phyloP scores from a whole-genome alignment of 306 rosid species.

The Hippophae tibetana region DNA sequence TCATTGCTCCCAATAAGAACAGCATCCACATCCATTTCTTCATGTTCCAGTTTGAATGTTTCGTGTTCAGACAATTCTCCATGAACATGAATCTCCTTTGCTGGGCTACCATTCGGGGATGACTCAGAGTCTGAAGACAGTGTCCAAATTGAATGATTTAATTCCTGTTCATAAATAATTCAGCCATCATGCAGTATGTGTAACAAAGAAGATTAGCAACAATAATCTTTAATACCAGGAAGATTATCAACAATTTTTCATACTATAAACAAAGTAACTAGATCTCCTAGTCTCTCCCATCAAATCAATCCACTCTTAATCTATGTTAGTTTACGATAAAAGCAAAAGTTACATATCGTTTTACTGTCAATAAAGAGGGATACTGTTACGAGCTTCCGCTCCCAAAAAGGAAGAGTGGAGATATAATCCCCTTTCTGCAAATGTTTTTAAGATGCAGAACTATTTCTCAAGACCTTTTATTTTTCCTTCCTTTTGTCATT shows the following conservation, averaged over 20 bases:
- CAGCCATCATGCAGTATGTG: constrained; percentile 17
- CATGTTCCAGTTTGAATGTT: constrained; percentile 22
- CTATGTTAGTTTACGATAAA: background rate
- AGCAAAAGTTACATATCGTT: background rate
- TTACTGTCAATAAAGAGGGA: constrained; percentile 5
- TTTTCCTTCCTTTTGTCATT: too few relatives aligned
- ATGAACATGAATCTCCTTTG: constrained; percentile 21
- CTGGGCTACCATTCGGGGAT: constrained; percentile 29
- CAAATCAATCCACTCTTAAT: background rate
- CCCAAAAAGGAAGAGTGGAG: too few relatives aligned
- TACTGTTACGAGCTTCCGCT: background rate
- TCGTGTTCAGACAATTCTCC: constrained; percentile 33
- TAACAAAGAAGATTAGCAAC: background rate
- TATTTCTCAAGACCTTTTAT: too few relatives aligned
- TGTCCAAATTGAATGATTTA: constrained; percentile 44
- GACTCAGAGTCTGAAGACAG: constrained; percentile 75
- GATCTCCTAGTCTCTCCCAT: background rate
- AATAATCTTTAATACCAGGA: background rate
- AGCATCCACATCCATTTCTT: constrained; percentile 24
- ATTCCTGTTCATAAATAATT: constrained; percentile 30
- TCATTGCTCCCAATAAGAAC: constrained; percentile 24
- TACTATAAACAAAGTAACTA: too few relatives aligned
- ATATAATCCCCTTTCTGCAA: too few relatives aligned
- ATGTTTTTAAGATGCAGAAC: too few relatives aligned
- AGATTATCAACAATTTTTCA: background rate